phyloP scores from a whole-genome alignment of 495 filamentous ascomycete genomes.

The Geoglossum glabrum region DNA sequence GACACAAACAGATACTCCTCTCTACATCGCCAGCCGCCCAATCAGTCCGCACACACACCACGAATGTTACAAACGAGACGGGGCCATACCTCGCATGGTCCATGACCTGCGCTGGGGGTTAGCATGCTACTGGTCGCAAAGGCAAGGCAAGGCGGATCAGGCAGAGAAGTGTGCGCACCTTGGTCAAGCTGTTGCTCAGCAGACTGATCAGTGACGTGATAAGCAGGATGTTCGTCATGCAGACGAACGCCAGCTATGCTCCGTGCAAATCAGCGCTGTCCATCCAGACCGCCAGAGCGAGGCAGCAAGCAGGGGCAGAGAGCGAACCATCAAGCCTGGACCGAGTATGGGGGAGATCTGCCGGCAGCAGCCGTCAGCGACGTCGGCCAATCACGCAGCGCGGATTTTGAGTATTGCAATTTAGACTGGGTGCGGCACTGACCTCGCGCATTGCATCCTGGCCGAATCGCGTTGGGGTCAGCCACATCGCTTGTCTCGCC shows the following conservation, averaged over 20 bases:
- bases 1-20: constrained; percentile 73
- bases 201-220: constrained; percentile 82
- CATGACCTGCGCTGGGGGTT: constrained; percentile 29
- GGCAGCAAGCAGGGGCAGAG: background rate
- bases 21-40: background rate
- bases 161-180: constrained; percentile 30
- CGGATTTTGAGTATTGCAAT: background rate
- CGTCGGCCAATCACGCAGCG: background rate
- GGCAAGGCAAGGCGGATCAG: background rate
- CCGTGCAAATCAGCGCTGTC: background rate
- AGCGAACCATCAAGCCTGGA: constrained; percentile 44
- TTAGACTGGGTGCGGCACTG: constrained; percentile 7
- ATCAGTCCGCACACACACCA: background rate
- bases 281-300: background rate
- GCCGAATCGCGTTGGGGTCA: constrained; percentile 15
- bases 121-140: background rate
- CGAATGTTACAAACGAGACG: background rate
- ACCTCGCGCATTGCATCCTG: constrained; percentile 6
- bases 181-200: constrained; percentile 73
- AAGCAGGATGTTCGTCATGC: constrained; percentile 74
- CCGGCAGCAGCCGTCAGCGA: too few relatives aligned
- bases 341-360: constrained; percentile 33
- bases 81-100: constrained; percentile 23
- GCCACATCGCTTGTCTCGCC: constrained; percentile 15
- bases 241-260: constrained; percentile 47